A percentile compares a stretch with the other conserved stretches of the same genome.
phyloP scores from a whole-genome alignment of 805 yeast species.

The Blastobotrys americana region DNA sequence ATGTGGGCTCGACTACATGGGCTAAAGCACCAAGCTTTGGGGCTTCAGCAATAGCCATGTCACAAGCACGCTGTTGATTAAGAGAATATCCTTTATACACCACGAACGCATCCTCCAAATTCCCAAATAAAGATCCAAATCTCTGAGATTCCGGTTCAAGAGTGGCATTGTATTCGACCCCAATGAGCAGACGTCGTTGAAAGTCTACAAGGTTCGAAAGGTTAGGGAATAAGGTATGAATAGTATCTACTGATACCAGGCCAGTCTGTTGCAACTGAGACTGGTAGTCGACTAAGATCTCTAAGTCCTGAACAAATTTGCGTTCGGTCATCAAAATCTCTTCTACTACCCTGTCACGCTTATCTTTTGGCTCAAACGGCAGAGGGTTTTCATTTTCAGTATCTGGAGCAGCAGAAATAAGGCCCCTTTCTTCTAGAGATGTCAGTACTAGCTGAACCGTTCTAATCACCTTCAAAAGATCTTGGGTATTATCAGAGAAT shows the following conservation, averaged over 20 bases:
- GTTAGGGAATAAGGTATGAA: constrained; percentile 79
- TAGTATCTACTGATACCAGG: constrained; percentile 66
- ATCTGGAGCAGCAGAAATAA: constrained; percentile 8
- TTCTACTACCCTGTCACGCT: constrained; percentile 67
- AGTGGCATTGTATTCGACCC: constrained; percentile 78
- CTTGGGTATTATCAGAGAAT: constrained; percentile 73
- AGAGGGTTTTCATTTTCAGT: constrained; percentile 20
- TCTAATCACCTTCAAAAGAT: constrained; percentile 62
- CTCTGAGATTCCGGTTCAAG: constrained; percentile 72
- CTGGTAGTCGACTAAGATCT: constrained; percentile 60
- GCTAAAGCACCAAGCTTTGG: constrained; percentile 47
- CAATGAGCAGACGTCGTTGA: constrained; percentile 81
- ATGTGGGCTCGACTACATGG: constrained; percentile 65
- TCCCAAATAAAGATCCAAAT: constrained; percentile 81
- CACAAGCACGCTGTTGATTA: constrained; percentile 82
- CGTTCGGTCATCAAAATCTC: constrained; percentile 88
- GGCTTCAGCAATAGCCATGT: constrained; percentile 59
- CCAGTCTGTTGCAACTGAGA: constrained; percentile 60
- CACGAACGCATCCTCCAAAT: constrained; percentile 77
- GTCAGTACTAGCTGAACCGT: constrained; percentile 64
- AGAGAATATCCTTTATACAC: constrained; percentile 93
- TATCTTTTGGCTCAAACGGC: constrained; percentile 36
- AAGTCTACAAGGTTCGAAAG: constrained; percentile 78
- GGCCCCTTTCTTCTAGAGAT: constrained; percentile 27
- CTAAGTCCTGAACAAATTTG: constrained; percentile 86